These are phyloP conservation scores for Yarrowia galli DNA, from an alignment of 1,139 yeast genomes.

Conservation along the genomic window DNA sequence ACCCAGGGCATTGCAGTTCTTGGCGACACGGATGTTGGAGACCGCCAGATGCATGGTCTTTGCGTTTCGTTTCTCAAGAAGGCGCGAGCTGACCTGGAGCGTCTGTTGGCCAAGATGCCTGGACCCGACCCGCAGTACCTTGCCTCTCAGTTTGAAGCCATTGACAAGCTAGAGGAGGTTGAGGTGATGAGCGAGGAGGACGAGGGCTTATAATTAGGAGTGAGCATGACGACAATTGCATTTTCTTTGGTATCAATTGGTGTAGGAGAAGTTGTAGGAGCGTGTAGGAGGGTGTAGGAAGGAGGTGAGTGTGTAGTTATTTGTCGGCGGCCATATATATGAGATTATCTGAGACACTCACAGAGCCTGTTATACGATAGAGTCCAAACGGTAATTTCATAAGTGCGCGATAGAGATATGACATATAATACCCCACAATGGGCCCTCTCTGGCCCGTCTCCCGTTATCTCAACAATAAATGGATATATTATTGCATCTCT, in stretches of 20 bases:
- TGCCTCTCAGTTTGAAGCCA: slow-evolving; percentile 13
- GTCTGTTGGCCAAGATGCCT: slow-evolving; percentile 12
- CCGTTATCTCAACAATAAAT: background rate
- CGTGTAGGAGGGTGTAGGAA: too few species aligned
- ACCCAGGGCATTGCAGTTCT: slow-evolving; percentile 28
- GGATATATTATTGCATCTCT: background rate
- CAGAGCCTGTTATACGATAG: too few species aligned
- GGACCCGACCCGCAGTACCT: slow-evolving; percentile 29
- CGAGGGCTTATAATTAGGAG: slow-evolving; percentile 27
- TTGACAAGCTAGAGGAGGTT: slow-evolving; percentile 27
- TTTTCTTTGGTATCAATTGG: background rate
- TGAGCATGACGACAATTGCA: slow-evolving; percentile 24
- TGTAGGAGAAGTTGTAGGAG: background rate
- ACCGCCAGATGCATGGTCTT: slow-evolving; percentile 18
- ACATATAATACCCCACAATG: too few species aligned
- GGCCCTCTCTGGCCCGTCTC: background rate
- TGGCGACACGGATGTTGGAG: slow-evolving; percentile 16
- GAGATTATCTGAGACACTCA: too few species aligned
- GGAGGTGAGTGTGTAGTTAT: too few species aligned
- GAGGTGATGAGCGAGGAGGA: slow-evolving; percentile 32
- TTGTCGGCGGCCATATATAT: too few species aligned
- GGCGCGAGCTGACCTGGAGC: slow-evolving; percentile 11
- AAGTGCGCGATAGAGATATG: too few species aligned
- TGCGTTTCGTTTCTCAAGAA: slow-evolving; percentile 26
- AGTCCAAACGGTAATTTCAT: too few species aligned